phyloP scores from a whole-genome alignment of 768 basidiomycete species.

The Tricholoma furcatifolium region DNA sequence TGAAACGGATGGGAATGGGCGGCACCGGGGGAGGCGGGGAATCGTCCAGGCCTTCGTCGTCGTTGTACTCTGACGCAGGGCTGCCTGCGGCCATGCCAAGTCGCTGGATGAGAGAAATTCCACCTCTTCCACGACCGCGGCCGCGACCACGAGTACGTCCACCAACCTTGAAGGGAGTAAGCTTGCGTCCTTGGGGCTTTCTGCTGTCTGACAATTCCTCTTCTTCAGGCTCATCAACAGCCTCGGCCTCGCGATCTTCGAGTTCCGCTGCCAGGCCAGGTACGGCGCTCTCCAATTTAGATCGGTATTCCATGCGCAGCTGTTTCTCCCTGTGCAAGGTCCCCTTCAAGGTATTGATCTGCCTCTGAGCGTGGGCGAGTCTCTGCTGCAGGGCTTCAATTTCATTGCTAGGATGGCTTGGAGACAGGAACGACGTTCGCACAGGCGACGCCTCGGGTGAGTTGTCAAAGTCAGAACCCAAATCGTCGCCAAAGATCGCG shows the following conservation, averaged over 20 bases:
- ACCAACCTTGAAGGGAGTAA: slow-evolving; percentile 57
- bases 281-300: slow-evolving; percentile 48
- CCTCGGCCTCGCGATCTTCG: slow-evolving; percentile 42
- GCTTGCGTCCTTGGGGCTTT: slow-evolving; percentile 33
- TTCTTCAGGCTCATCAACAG: slow-evolving; percentile 37
- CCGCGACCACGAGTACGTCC: slow-evolving; percentile 44
- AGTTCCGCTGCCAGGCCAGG: slow-evolving; percentile 35
- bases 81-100: slow-evolving; percentile 57
- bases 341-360: slow-evolving; percentile 79
- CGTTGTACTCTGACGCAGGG: slow-evolving; percentile 49
- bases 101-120: slow-evolving; percentile 57
- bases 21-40: slow-evolving; percentile 41
- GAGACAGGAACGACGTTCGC: slow-evolving; percentile 57
- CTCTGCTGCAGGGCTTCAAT: slow-evolving; percentile 80
- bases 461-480: slow-evolving; percentile 46
- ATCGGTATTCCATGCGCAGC: slow-evolving; percentile 64
- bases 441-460: slow-evolving; percentile 62
- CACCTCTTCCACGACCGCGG: slow-evolving; percentile 50
- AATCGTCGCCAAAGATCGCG: slow-evolving; percentile 36
- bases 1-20: slow-evolving; percentile 36
- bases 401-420: slow-evolving; percentile 77
- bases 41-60: slow-evolving; percentile 32
- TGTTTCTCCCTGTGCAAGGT: slow-evolving; percentile 83
- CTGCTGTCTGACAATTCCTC: slow-evolving; percentile 42
- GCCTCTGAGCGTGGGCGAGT: slow-evolving; percentile 83